A percentile compares a stretch with the other conserved stretches of the same genome.
Evolutionary conservation across 208 protist species (phyloP).

Genomic region (Acanthamoeba rhysodes): DNA sequence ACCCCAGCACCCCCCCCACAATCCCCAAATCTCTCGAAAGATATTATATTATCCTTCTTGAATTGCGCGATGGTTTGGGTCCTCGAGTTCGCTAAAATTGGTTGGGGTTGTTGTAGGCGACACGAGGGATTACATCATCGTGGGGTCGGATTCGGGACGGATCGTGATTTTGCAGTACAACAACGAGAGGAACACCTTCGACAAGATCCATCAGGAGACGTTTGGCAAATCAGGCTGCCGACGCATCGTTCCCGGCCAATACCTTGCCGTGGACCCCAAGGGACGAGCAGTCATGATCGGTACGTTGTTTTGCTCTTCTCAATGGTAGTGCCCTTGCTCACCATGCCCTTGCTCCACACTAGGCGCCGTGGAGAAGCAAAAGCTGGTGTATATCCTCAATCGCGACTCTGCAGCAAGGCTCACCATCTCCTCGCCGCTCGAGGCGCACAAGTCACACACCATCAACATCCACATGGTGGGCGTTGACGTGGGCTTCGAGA

Average conservation of each 20-base stretch:
- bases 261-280: slow-evolving; percentile 96
- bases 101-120: background rate
- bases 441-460: slow-evolving; percentile 94
- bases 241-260: slow-evolving; percentile 96
- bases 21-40: slow-evolving; percentile 37
- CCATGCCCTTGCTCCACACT: background rate
- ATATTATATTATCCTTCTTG: background rate
- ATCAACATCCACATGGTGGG: slow-evolving; percentile 91
- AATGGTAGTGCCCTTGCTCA: background rate
- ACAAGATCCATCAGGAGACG: slow-evolving; percentile 96
- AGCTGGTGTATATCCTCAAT: slow-evolving; percentile 96
- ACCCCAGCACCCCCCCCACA: background rate
- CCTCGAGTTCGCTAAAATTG: background rate
- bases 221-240: slow-evolving; percentile 97
- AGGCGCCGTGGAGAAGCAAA: slow-evolving; percentile 95
- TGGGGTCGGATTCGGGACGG: slow-evolving; percentile 96
- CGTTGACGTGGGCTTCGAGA: slow-evolving; percentile 96
- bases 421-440: slow-evolving; percentile 95
- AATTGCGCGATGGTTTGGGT: background rate
- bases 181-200: slow-evolving; percentile 91
- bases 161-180: slow-evolving; percentile 97
- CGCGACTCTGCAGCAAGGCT: slow-evolving; percentile 91
- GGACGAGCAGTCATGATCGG: slow-evolving; percentile 97
- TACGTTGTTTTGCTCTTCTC: slow-evolving; percentile 62
- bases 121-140: slow-evolving; percentile 94